phyloP scores from a whole-genome alignment of 129 eudicot genomes.

The sunflower (Helianthus annuus) region DNA sequence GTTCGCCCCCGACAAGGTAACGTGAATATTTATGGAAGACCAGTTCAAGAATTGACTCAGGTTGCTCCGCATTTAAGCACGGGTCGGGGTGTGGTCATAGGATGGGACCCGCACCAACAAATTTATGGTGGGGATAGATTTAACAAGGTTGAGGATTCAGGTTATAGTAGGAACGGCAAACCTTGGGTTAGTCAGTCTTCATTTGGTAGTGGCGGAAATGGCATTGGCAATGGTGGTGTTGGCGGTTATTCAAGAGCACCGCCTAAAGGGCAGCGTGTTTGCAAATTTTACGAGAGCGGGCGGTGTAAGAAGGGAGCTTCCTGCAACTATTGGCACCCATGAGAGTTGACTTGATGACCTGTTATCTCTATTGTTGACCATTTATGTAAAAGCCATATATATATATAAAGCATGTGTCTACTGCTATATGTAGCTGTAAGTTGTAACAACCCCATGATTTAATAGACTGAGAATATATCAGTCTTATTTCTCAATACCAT shows the following conservation, averaged over 20 bases:
- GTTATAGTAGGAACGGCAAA: conserved; percentile 43
- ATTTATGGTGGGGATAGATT: conserved; percentile 38
- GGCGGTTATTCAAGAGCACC: conserved; percentile 49
- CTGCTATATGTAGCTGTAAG: conserved; percentile 28
- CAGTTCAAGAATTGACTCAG: conserved; percentile 48
- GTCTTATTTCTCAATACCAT: conserved; percentile 28
- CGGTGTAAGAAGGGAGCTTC: conserved; percentile 74
- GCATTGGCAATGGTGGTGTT: conserved; percentile 30
- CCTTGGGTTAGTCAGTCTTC: conserved; percentile 48
- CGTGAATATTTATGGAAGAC: conserved; percentile 29
- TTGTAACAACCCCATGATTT: conserved; percentile 33
- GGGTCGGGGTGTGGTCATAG: conserved; percentile 31
- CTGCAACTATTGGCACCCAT: conserved; percentile 77
- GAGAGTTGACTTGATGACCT: not conserved
- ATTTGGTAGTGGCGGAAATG: conserved; percentile 35
- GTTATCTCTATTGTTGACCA: conserved; percentile 29
- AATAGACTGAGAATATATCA: conserved; percentile 25
- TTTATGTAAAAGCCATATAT: conserved; percentile 30
- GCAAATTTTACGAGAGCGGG: conserved; percentile 71
- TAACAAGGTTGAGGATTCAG: conserved; percentile 34
- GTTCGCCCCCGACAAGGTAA: conserved; percentile 23
- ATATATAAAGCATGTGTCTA: conserved; percentile 21
- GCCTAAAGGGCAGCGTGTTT: conserved; percentile 55
- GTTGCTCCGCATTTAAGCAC: conserved; percentile 30
- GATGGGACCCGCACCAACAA: conserved; percentile 33